Evolutionary conservation across 208 protist genomes (phyloP).

Genomic region (Leishmania arabica): DNA sequence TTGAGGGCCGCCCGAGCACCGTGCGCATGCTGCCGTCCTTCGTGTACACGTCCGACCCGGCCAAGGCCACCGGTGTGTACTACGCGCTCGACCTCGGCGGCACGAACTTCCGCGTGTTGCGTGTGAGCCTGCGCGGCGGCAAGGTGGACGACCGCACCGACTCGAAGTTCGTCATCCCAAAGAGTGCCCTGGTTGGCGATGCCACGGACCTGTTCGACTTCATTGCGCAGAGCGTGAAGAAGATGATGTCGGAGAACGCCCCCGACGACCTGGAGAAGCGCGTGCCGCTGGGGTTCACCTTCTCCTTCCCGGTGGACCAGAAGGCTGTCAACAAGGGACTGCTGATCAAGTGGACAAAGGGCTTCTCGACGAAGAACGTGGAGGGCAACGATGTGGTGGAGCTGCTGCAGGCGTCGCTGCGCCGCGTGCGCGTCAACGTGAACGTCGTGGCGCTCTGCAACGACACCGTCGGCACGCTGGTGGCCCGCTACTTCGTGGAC

Average conservation of each 20-base stretch:
- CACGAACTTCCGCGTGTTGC: slow-evolving; percentile 90
- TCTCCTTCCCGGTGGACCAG: slow-evolving; percentile 92
- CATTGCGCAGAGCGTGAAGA: slow-evolving; percentile 78
- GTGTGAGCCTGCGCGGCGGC: slow-evolving; percentile 57
- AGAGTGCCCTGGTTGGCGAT: slow-evolving; percentile 45
- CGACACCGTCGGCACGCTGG: slow-evolving; percentile 92
- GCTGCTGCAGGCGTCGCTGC: slow-evolving; percentile 79
- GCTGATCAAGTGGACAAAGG: slow-evolving; percentile 93
- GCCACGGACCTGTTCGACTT: slow-evolving; percentile 86
- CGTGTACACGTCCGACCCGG: slow-evolving; percentile 70
- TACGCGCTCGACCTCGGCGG: slow-evolving; percentile 92
- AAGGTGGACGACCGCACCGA: slow-evolving; percentile 42
- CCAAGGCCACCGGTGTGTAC: slow-evolving; percentile 66
- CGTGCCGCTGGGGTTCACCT: slow-evolving; percentile 91
- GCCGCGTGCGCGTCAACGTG: slow-evolving; percentile 64
- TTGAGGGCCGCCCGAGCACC: slow-evolving; percentile 73
- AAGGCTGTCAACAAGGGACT: slow-evolving; percentile 67
- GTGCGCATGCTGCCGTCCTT: slow-evolving; percentile 88
- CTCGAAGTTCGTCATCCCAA: slow-evolving; percentile 68
- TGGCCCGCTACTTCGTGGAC: slow-evolving; percentile 78
- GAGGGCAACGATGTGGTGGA: slow-evolving; percentile 89
- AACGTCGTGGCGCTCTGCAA: slow-evolving; percentile 90
- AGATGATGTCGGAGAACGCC: slow-evolving; percentile 56
- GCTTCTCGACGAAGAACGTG: slow-evolving; percentile 86
- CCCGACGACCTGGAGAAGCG: slow-evolving; percentile 62